A percentile compares a stretch with the other conserved stretches of the same genome.
Evolutionary conservation across 192 early-diverging fungal genomes (phyloP).

Genomic region (Backusella psychrophila): DNA sequence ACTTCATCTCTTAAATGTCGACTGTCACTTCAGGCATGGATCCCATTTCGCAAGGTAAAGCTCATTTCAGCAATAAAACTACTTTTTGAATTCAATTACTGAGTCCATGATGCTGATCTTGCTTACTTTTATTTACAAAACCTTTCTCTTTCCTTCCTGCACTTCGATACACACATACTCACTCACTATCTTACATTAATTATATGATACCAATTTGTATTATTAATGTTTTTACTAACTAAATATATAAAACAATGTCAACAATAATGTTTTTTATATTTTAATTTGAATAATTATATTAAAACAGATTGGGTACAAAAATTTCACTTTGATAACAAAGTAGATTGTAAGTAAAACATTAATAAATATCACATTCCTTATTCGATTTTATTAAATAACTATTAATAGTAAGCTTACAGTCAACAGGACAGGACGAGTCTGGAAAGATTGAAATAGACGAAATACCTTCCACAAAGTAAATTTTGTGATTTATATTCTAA

Average conservation of each 20-base stretch:
- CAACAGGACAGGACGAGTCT: conserved; percentile 19
- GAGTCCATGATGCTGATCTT: background rate
- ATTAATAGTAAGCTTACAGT: conserved; percentile 29
- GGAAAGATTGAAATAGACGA: conserved; percentile 29
- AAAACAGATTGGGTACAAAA: conserved; percentile 26
- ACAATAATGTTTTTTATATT: background rate
- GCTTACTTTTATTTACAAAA: background rate
- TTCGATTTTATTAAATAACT: background rate
- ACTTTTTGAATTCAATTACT: background rate
- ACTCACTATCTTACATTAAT: background rate
- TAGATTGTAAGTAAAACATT: conserved; percentile 22
- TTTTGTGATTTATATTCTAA: conserved; percentile 7
- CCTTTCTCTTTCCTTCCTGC: background rate
- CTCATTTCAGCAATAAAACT: background rate
- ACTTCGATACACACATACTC: background rate
- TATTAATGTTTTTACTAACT: background rate
- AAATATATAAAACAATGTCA: background rate
- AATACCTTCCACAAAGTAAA: background rate
- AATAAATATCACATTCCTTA: background rate
- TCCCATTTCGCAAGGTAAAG: background rate
- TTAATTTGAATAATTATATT: background rate
- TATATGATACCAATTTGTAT: background rate
- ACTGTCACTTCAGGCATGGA: background rate
- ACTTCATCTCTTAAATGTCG: conserved; percentile 10
- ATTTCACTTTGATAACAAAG: conserved; percentile 21